Evolutionary conservation across 139 green algal genomes (phyloP).

Genomic region (Trebouxia sp.): DNA sequence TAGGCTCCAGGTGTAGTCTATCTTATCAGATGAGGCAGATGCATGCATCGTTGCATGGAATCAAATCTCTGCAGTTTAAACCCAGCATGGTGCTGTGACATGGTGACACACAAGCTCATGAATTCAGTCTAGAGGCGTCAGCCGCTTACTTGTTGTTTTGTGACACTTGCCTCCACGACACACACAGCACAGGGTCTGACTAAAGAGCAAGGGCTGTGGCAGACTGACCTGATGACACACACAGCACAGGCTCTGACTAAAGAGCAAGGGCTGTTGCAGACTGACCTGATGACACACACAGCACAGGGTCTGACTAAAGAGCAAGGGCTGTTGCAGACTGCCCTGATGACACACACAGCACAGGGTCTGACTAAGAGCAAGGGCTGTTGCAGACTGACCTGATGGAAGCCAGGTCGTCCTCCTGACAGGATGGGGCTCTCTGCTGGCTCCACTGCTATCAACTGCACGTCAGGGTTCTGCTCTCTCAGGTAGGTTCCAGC

Average conservation of each 20-base stretch:
- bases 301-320: too few species aligned
- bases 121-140: too few species aligned
- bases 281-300: too few species aligned
- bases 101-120: too few species aligned
- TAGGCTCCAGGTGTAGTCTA: too few species aligned
- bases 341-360: slow-evolving; percentile 79
- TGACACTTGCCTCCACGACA: too few species aligned
- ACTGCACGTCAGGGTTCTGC: slow-evolving; percentile 85
- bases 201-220: neutral
- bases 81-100: too few species aligned
- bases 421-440: slow-evolving; percentile 93
- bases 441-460: slow-evolving; percentile 94
- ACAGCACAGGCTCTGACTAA: slow-evolving; percentile 76
- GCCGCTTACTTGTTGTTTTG: too few species aligned
- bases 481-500: slow-evolving; percentile 90
- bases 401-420: slow-evolving; percentile 93
- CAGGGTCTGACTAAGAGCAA: slow-evolving; percentile 75
- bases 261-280: slow-evolving; percentile 81
- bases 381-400: slow-evolving; percentile 90
- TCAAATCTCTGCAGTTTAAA: too few species aligned
- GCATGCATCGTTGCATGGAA: too few species aligned
- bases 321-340: neutral
- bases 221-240: slow-evolving; percentile 64
- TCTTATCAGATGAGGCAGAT: too few species aligned
- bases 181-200: too few species aligned